A percentile compares a stretch with the other conserved stretches of the same genome.
phyloP scores from a whole-genome alignment of 208 protist species.

The Leishmania mexicana region DNA sequence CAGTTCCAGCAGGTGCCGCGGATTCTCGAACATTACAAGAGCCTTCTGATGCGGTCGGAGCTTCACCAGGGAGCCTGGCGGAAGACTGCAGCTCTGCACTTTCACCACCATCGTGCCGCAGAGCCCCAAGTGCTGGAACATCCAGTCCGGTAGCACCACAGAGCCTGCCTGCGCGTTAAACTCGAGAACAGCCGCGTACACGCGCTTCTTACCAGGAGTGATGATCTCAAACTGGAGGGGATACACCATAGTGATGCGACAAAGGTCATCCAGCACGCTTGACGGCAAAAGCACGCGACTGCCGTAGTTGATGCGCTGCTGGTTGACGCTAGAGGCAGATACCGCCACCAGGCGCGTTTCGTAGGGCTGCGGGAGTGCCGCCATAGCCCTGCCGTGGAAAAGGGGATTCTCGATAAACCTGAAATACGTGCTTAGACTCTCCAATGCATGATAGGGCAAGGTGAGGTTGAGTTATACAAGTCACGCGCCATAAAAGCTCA shows the following conservation, averaged over 20 bases:
- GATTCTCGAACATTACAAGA: constrained; percentile 94
- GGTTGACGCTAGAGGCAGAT: constrained; percentile 34
- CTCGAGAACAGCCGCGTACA: constrained; percentile 92
- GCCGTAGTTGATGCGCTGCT: constrained; percentile 65
- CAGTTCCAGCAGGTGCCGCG: constrained; percentile 92
- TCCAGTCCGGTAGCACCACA: constrained; percentile 93
- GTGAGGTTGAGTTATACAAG: background rate
- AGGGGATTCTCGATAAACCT: background rate
- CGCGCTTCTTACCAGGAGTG: constrained; percentile 30
- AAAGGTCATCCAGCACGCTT: constrained; percentile 73
- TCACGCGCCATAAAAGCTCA: background rate
- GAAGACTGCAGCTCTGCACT: constrained; percentile 79
- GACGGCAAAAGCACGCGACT: constrained; percentile 89
- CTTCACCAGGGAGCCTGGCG: constrained; percentile 88
- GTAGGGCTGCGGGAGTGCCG: constrained; percentile 23
- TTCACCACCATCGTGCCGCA: constrained; percentile 53
- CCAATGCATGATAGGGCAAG: background rate
- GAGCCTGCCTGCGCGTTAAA: constrained; percentile 91
- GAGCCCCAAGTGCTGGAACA: constrained; percentile 90
- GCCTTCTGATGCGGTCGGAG: constrained; percentile 89
- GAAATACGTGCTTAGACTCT: background rate
- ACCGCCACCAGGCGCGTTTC: constrained; percentile 36
- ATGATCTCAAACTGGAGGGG: constrained; percentile 92
- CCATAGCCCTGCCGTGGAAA: constrained; percentile 1
- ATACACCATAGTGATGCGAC: constrained; percentile 81